Evolutionary conservation across 2,329 filamentous ascomycete genomes (phyloP), one percentile per base, ranked within the genome.

Genomic region (Metarhizium brunneum): DNA sequence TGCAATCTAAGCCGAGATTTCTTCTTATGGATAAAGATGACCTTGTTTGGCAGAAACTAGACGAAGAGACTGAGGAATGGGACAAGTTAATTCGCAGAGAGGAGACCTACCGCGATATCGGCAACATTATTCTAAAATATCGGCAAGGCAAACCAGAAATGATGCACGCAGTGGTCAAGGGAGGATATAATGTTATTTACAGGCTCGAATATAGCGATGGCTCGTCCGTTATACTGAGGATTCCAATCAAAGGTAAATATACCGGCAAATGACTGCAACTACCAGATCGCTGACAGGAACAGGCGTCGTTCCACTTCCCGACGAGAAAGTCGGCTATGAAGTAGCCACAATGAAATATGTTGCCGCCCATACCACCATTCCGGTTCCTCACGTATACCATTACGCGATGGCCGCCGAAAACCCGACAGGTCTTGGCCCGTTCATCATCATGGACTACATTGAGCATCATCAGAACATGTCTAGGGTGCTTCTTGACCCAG

Each of bases 391-490:
- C 2, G 57, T 72, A 29, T 66, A 69, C 49, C 58, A 69, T 54
- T 66, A 61, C 52, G 68, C 65, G 2, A 65, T 58, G 6, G 64
- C 62, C 3, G 61, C 57, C 2, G 66, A 71, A 6, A 70, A 71
- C 10, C 67, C 69, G 0, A 61, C 59, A 14, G 66, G 67, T 0
- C 55, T 71, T 10, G 69, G 71, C 0, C 68, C 69, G 0, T 71
- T 71, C 47, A 69, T 72, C 29, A 69, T 73, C 32, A 72, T 72
- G 65, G 64, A 73, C 2, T 70, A 70, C 45, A 62, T 70, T 47
- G 60, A 69, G 3, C 63, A 69, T 50, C 32, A 67, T 6, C 51
- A 38, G 51, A 67, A 55, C 13, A 63, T 71, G 61, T 67, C 63
- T 16, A 50, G 60, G 13, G 62, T 56, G 40, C 63, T 73, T 13